Evolutionary conservation across 345 rosid species (phyloP).

Genomic region (Barbarea vulgaris): DNA sequence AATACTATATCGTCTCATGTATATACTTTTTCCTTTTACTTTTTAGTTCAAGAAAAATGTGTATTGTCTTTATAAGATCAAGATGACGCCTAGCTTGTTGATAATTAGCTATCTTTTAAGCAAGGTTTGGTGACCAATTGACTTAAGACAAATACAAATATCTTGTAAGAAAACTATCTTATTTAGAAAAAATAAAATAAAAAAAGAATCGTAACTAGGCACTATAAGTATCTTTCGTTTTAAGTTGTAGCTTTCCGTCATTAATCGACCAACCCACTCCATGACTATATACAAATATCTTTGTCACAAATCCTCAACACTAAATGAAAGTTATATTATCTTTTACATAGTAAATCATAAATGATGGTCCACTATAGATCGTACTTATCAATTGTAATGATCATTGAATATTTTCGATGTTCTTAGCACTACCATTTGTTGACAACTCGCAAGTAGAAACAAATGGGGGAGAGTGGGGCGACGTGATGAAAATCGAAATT

Average conservation of each 20-base stretch:
- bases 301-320: background rate
- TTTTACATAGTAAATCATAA: conserved; percentile 1
- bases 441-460: conserved; percentile 13
- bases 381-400: conserved; percentile 6
- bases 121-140: conserved; percentile 20
- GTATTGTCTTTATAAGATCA: conserved; percentile 2
- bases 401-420: background rate
- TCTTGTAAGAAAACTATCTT: background rate
- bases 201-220: conserved; percentile 14
- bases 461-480: too few relatives aligned
- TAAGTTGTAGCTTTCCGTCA: conserved; percentile 31
- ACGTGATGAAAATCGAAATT: too few relatives aligned
- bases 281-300: conserved; percentile 7
- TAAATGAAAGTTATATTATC: background rate
- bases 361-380: background rate
- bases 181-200: conserved; percentile 1
- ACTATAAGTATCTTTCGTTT: conserved; percentile 11
- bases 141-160: background rate
- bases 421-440: background rate
- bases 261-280: conserved; percentile 30
- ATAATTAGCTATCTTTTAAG: conserved; percentile 1
- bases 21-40: background rate
- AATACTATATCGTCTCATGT: background rate
- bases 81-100: conserved; percentile 1
- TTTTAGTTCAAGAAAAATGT: background rate